These are phyloP conservation scores for Globisporangium middletonii DNA, from an alignment of 352 stramenopile species.

Conservation along the genomic window DNA sequence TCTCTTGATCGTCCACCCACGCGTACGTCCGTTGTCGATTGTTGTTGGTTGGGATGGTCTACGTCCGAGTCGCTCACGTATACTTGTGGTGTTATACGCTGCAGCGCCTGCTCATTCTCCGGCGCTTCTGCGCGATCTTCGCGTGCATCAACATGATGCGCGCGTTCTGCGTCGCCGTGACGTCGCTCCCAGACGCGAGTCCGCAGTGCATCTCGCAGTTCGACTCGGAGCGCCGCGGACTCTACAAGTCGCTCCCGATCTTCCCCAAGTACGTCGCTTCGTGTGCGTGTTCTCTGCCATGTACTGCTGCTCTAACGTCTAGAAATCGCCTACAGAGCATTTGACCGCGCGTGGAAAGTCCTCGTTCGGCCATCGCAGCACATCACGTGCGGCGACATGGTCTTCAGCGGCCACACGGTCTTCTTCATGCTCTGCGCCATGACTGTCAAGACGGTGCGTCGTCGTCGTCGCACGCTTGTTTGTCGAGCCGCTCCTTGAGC, in stretches of 20 bases:
- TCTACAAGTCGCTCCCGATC: conserved; percentile 81
- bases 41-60: not conserved
- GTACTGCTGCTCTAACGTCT: not conserved
- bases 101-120: conserved; percentile 75
- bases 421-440: conserved; percentile 83
- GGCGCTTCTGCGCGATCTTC: conserved; percentile 83
- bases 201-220: conserved; percentile 87
- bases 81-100: not conserved
- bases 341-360: conserved; percentile 77
- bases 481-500: too few relatives aligned
- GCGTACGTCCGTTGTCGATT: conserved; percentile 25
- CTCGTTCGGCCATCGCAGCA: conserved; percentile 77
- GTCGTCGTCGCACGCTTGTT: not conserved
- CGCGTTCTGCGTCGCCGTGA: conserved; percentile 76
- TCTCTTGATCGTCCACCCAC: conserved; percentile 67
- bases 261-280: conserved; percentile 64
- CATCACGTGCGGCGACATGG: conserved; percentile 87
- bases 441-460: conserved; percentile 62
- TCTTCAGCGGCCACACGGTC: conserved; percentile 85
- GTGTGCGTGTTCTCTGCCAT: not conserved
- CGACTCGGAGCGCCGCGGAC: conserved; percentile 29
- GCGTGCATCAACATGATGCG: conserved; percentile 84
- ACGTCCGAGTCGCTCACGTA: not conserved
- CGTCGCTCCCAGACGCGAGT: conserved; percentile 80
- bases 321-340: conserved; percentile 32